Conservation (phyloP, 164 flowering plant genomes). For the Platanus orientalis region DNA sequence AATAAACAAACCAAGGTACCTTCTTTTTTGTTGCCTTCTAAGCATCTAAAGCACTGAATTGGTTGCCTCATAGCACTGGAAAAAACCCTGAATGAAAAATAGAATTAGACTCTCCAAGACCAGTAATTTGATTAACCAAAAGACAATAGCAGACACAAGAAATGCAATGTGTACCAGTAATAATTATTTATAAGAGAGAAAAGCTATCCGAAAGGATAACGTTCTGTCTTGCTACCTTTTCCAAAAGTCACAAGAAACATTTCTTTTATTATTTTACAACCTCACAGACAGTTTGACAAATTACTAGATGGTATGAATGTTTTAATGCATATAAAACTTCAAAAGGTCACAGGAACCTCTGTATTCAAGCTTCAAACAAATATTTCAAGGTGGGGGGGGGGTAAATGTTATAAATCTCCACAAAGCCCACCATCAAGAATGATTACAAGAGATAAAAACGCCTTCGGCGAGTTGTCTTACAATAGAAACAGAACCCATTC, state of each 20-base stretch:
- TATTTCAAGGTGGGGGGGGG: constrained; percentile 5
- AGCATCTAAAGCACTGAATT: constrained; percentile 69
- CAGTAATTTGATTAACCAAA: constrained; percentile 10
- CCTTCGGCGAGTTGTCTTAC: constrained; percentile 96
- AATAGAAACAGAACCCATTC: constrained; percentile 83
- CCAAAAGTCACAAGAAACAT: constrained; percentile 13
- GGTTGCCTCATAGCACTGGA: constrained; percentile 63
- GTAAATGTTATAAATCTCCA: constrained; percentile 18
- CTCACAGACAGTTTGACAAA: neutral
- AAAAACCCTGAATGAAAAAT: constrained; percentile 82
- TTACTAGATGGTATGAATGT: neutral
- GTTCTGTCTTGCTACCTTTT: constrained; percentile 10
- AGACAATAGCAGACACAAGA: constrained; percentile 4
- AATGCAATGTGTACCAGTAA: constrained; percentile 3
- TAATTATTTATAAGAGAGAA: no score
- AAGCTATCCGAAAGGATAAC: neutral
- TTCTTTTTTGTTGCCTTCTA: constrained; percentile 78
- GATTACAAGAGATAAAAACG: constrained; percentile 64
- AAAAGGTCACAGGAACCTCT: constrained; percentile 10
- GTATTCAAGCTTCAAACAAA: constrained; percentile 10
- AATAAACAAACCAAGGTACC: constrained; percentile 84
- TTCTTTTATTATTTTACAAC: constrained; percentile 8
- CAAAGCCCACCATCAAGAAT: constrained; percentile 47
- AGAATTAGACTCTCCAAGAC: constrained; percentile 67
- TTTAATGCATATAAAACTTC: constrained; percentile 7